phyloP scores from a whole-genome alignment of 768 basidiomycete genomes.

The Kwoniella botswanensis region DNA sequence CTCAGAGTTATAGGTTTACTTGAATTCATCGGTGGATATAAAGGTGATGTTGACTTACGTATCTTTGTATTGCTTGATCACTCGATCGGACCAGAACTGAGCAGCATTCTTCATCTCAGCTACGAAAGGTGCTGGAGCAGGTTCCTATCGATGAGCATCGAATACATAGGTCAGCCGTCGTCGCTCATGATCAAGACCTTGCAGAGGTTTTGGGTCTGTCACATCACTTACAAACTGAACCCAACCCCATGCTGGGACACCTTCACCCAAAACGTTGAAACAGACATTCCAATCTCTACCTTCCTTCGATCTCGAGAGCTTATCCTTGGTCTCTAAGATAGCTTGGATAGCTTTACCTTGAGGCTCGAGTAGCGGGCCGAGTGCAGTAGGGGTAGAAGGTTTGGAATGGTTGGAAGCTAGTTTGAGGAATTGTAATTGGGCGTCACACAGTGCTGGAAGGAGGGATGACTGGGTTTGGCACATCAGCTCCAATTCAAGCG shows the following conservation, averaged over 20 bases:
- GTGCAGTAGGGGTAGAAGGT: conserved; percentile 70
- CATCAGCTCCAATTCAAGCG: conserved; percentile 34
- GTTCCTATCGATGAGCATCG: conserved; percentile 62
- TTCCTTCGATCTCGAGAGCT: conserved; percentile 75
- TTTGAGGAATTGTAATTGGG: conserved; percentile 72
- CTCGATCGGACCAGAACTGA: conserved; percentile 83
- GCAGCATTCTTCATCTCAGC: conserved; percentile 82
- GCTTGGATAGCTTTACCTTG: conserved; percentile 74
- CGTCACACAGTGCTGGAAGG: conserved; percentile 69
- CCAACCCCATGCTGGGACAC: conserved; percentile 83
- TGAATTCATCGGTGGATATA: background rate
- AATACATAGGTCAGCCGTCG: conserved; percentile 1
- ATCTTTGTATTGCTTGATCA: conserved; percentile 91
- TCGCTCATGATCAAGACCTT: background rate
- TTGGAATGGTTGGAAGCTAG: conserved; percentile 76
- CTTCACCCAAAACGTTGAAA: conserved; percentile 79
- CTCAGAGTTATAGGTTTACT: conserved; percentile 8
- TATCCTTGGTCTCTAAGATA: conserved; percentile 80
- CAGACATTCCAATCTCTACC: conserved; percentile 71
- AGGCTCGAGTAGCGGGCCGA: conserved; percentile 67
- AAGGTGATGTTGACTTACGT: conserved; percentile 65
- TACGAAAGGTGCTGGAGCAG: conserved; percentile 81
- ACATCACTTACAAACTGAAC: conserved; percentile 71
- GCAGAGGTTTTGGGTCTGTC: background rate
- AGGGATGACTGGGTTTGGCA: conserved; percentile 53